These are phyloP conservation scores for Aspergillus nomiae DNA, from an alignment of 2,329 filamentous ascomycete species.

Conservation along the genomic window DNA sequence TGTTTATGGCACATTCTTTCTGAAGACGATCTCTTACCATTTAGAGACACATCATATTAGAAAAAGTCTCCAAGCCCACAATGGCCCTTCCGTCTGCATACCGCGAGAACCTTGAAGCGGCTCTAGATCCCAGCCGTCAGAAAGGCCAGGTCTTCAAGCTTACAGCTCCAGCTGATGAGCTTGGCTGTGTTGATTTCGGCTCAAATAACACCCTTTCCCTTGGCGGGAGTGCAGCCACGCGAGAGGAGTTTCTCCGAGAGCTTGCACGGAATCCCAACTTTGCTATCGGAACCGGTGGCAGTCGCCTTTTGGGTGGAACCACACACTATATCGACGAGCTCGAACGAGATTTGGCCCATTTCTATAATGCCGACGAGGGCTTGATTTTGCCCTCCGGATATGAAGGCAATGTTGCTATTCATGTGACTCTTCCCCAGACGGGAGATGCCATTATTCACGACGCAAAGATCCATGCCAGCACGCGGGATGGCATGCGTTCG, in stretches of 20 bases:
- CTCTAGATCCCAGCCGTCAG: neutral
- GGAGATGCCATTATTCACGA: slow-evolving; percentile 65
- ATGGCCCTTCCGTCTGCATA: neutral
- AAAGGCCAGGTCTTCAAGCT: slow-evolving; percentile 4
- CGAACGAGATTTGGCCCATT: slow-evolving; percentile 53
- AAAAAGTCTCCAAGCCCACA: neutral
- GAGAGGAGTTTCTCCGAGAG: slow-evolving; percentile 10
- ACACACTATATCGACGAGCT: slow-evolving; percentile 28
- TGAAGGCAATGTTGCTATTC: slow-evolving; percentile 59
- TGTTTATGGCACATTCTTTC: neutral
- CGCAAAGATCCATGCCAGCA: slow-evolving; percentile 68
- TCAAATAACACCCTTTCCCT: slow-evolving; percentile 16
- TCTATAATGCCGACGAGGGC: slow-evolving; percentile 54
- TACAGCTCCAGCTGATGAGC: neutral
- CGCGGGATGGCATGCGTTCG: slow-evolving; percentile 68
- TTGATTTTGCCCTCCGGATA: slow-evolving; percentile 60
- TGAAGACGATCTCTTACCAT: neutral
- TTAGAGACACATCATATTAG: neutral
- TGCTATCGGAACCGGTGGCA: slow-evolving; percentile 6
- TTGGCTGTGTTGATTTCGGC: slow-evolving; percentile 11
- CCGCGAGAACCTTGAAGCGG: neutral
- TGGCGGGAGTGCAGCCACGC: slow-evolving; percentile 1
- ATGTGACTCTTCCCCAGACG: slow-evolving; percentile 53
- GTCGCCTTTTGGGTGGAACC: slow-evolving; percentile 12
- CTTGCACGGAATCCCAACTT: slow-evolving; percentile 10